These are phyloP conservation scores for Carex sylvatica DNA, from an alignment of 202 grass and related monocot genomes.

Conservation along the genomic window DNA sequence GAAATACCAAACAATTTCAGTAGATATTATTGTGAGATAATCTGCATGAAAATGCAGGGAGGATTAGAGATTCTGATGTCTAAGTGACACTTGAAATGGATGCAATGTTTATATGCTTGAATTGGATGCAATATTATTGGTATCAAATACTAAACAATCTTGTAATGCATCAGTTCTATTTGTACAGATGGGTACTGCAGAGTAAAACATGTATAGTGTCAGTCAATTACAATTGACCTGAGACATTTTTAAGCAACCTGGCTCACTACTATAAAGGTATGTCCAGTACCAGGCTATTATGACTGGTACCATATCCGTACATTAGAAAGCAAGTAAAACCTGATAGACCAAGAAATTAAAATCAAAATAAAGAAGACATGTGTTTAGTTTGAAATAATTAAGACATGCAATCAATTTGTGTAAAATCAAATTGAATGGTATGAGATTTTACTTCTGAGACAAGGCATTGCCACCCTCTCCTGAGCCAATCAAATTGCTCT, in stretches of 20 bases:
- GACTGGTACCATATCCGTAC: not conserved
- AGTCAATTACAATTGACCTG: not conserved
- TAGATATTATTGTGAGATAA: not conserved
- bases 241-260: not conserved
- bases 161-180: not conserved
- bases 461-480: conserved; percentile 61
- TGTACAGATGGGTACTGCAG: not conserved
- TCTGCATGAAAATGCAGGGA: not conserved
- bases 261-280: not conserved
- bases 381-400: not conserved
- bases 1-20: not conserved
- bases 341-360: not conserved
- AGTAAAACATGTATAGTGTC: not conserved
- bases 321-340: not conserved
- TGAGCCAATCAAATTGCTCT: conserved; percentile 50
- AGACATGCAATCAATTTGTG: not conserved
- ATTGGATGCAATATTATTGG: not conserved
- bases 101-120: not conserved
- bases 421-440: not conserved
- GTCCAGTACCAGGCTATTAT: not conserved
- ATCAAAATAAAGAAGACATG: not conserved
- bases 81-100: not conserved
- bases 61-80: too few species aligned
- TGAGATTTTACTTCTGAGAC: conserved; percentile 48
- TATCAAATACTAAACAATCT: not conserved